These are phyloP conservation scores for Colletotrichum costaricense DNA, from an alignment of 2,329 filamentous ascomycete species.

Conservation along the genomic window DNA sequence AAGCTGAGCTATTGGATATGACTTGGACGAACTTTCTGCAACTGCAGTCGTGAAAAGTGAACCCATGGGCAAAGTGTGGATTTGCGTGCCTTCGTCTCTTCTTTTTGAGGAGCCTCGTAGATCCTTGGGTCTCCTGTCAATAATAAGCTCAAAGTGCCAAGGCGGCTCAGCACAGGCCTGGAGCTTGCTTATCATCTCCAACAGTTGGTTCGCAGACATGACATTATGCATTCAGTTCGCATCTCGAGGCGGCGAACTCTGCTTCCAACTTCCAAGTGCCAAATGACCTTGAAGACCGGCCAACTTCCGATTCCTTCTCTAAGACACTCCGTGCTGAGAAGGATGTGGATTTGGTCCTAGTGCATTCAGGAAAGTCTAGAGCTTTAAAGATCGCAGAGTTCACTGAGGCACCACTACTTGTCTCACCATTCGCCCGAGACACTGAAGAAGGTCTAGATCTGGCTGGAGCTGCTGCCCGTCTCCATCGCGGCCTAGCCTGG, in stretches of 20 bases:
- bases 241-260: too few species aligned
- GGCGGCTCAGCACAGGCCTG: background rate
- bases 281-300: too few species aligned
- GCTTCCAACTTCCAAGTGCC: background rate
- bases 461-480: too few species aligned
- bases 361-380: too few species aligned
- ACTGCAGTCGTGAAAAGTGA: background rate
- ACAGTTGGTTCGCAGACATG: background rate
- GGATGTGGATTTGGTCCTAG: too few species aligned
- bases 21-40: background rate
- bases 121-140: background rate
- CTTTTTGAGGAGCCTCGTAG: background rate
- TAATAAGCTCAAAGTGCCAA: background rate
- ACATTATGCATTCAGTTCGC: background rate
- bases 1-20: background rate
- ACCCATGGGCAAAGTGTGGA: background rate
- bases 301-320: too few species aligned
- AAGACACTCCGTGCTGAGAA: too few species aligned
- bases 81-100: background rate
- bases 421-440: too few species aligned
- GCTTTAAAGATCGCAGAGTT: too few species aligned
- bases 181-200: background rate
- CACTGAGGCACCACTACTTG: too few species aligned
- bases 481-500: too few species aligned
- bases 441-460: too few species aligned